Evolutionary conservation across 2,329 filamentous ascomycete species (phyloP).

Genomic region (Neocucurbitaria cava): DNA sequence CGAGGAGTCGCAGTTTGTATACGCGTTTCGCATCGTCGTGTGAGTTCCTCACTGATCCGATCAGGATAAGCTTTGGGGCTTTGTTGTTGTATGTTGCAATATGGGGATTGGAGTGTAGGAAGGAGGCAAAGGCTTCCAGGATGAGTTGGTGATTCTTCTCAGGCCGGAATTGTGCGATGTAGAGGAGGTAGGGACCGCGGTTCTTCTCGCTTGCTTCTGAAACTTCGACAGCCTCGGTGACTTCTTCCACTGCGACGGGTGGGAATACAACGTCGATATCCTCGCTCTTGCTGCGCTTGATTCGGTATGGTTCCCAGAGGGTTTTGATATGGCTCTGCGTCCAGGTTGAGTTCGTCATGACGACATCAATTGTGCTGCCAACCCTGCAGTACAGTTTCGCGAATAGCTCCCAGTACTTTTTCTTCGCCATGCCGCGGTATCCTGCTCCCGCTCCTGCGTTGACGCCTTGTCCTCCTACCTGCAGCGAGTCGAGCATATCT

Average conservation of each 20-base stretch:
- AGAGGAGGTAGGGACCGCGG: conserved; percentile 78
- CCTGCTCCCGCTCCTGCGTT: conserved; percentile 85
- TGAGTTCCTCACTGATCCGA: conserved; percentile 91
- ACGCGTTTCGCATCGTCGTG: conserved; percentile 78
- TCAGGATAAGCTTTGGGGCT: conserved; percentile 75
- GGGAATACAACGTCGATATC: conserved; percentile 84
- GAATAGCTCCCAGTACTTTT: conserved; percentile 85
- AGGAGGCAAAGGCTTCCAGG: conserved; percentile 80
- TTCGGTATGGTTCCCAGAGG: conserved; percentile 71
- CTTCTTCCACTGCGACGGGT: conserved; percentile 86
- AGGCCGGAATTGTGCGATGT: conserved; percentile 96
- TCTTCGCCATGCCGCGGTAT: conserved; percentile 73
- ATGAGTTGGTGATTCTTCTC: conserved; percentile 96
- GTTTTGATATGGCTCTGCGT: conserved; percentile 78
- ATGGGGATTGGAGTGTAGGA: conserved; percentile 56
- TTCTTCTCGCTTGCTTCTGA: conserved; percentile 70
- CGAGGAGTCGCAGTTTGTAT: conserved; percentile 85
- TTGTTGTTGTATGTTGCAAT: conserved; percentile 54
- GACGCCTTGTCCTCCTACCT: conserved; percentile 67
- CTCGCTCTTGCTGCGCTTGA: conserved; percentile 53
- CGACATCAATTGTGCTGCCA: conserved; percentile 84
- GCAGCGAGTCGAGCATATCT: conserved; percentile 88
- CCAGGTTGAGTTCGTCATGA: conserved; percentile 98
- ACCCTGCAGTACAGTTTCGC: conserved; percentile 82
- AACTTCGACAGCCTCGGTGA: conserved; percentile 77